Percentiles rank a stretch among this genome's conserved stretches.
These are phyloP conservation scores for Wickerhamiella hasegawae DNA, from an alignment of 805 yeast species.

Conservation along the genomic window DNA sequence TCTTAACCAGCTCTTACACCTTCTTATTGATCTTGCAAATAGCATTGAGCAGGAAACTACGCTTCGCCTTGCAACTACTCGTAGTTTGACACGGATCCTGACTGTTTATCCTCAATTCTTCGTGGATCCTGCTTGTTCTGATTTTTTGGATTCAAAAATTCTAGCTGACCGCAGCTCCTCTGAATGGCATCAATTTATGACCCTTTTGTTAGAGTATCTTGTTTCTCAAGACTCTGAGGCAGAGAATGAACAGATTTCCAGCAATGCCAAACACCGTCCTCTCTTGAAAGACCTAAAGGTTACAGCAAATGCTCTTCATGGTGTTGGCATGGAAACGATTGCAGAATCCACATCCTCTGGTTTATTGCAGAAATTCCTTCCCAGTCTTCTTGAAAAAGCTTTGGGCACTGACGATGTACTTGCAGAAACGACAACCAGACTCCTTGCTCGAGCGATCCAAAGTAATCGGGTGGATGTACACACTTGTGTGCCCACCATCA, in stretches of 20 bases:
- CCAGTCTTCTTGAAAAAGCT: background rate
- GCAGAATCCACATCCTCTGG: constrained; percentile 6
- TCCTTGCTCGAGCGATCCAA: constrained; percentile 3
- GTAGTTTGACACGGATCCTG: no score
- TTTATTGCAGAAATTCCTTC: constrained; percentile 3
- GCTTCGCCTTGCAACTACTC: no score
- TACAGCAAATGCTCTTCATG: background rate
- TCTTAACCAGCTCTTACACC: no score
- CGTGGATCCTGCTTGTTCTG: no score
- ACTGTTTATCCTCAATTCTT: no score
- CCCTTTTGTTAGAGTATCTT: constrained; percentile 4
- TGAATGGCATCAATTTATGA: constrained; percentile 6
- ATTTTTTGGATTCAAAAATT: no score
- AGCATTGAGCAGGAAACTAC: no score
- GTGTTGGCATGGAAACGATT: background rate
- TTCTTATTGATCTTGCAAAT: no score
- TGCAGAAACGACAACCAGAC: constrained; percentile 4
- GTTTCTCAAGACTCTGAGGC: constrained; percentile 1
- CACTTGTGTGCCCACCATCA: constrained; percentile 2
- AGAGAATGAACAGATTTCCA: background rate
- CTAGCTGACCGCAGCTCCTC: background rate
- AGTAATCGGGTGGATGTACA: constrained; percentile 4
- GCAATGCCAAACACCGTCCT: background rate
- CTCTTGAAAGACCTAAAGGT: no score
- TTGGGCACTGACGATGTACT: constrained; percentile 1